Conservation (phyloP, 768 basidiomycete species). For the Inosperma sp. region DNA sequence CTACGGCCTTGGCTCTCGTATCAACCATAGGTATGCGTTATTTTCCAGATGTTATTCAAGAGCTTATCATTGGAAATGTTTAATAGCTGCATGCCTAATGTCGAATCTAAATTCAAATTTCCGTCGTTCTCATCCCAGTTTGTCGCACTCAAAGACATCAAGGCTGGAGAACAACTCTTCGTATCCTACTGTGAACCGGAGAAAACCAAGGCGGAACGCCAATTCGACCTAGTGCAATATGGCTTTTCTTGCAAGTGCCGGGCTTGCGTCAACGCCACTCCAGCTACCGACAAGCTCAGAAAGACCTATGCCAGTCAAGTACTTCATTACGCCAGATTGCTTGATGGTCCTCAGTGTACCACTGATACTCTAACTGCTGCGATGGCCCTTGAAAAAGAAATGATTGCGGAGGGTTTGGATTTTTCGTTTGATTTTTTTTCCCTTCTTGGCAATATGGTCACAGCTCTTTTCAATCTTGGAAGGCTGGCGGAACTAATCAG, state of each 20-base stretch:
- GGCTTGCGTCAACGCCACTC: conserved; percentile 22
- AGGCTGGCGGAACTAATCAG: neutral
- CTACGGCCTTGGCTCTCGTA: neutral
- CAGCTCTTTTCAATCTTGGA: neutral
- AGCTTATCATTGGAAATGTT: neutral
- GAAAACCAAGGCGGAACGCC: conserved; percentile 20
- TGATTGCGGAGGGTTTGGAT: neutral
- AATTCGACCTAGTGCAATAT: conserved; percentile 25
- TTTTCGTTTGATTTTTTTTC: neutral
- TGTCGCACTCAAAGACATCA: conserved; percentile 2
- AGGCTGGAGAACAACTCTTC: conserved; percentile 23
- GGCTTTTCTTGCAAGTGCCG: conserved; percentile 31
- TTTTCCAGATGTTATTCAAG: neutral
- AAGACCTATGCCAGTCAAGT: neutral
- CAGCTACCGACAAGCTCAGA: conserved; percentile 14
- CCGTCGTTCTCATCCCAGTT: conserved; percentile 6
- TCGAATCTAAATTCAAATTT: neutral
- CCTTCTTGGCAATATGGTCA: neutral
- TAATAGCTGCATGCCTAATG: conserved; percentile 6
- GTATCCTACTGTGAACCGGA: conserved; percentile 22
- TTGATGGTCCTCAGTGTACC: neutral
- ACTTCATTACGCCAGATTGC: neutral
- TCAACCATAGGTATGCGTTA: conserved; percentile 6
- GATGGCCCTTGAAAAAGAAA: neutral
- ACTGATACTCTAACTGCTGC: neutral